Conservation (phyloP, 192 early-diverging fungal genomes). For the Backusella luteola region DNA sequence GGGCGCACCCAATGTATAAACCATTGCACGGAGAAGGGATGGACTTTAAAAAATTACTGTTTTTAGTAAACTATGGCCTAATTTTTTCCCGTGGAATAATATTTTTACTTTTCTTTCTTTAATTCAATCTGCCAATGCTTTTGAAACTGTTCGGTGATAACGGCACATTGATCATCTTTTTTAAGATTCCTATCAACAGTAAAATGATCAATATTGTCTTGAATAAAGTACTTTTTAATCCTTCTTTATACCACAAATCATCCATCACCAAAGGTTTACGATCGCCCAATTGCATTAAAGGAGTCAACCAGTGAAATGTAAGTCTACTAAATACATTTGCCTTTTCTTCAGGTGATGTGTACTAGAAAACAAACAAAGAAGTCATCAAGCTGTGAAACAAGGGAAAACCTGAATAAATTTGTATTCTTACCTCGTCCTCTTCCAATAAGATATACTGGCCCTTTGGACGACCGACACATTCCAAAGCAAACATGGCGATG, state of each 20-base stretch:
- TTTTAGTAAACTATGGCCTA: not conserved
- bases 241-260: constrained; percentile 59
- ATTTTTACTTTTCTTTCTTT: constrained; percentile 38
- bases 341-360: constrained; percentile 67
- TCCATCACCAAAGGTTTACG: constrained; percentile 68
- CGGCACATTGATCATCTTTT: constrained; percentile 50
- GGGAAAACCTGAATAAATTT: not conserved
- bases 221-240: not conserved
- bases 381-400: not conserved
- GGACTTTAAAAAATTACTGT: constrained; percentile 47
- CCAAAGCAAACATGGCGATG: constrained; percentile 39
- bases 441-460: constrained; percentile 29
- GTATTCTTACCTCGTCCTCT: constrained; percentile 28
- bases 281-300: constrained; percentile 78
- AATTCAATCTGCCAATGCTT: constrained; percentile 66
- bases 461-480: constrained; percentile 39
- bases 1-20: constrained; percentile 53
- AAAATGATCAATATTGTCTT: not conserved
- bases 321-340: constrained; percentile 84
- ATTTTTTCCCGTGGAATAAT: not conserved
- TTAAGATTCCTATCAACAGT: constrained; percentile 50
- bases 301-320: constrained; percentile 90
- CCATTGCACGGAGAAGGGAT: constrained; percentile 63
- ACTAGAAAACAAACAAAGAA: constrained; percentile 10
- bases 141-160: constrained; percentile 61